Evolutionary conservation across 495 filamentous ascomycete genomes (phyloP).

Genomic region (Neurospora tetrasperma): DNA sequence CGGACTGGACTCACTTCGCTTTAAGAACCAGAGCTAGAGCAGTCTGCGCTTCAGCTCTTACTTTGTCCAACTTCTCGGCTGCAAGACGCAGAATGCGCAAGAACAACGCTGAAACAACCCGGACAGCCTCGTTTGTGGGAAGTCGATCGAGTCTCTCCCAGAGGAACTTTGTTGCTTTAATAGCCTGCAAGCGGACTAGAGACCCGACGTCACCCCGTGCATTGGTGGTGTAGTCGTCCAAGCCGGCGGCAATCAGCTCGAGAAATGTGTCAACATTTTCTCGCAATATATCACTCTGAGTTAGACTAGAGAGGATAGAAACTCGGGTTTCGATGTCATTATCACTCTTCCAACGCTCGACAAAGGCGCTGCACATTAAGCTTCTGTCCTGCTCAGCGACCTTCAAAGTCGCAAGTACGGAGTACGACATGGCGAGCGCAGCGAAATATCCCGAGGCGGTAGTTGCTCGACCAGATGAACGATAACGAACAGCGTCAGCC

Average conservation of each 20-base stretch:
- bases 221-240: constrained; percentile 86
- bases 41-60: constrained; percentile 57
- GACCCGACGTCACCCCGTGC: constrained; percentile 84
- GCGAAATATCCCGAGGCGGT: constrained; percentile 27
- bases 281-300: constrained; percentile 31
- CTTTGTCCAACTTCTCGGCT: constrained; percentile 80
- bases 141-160: constrained; percentile 23
- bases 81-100: constrained; percentile 55
- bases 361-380: constrained; percentile 20
- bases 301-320: constrained; percentile 49
- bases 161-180: constrained; percentile 46
- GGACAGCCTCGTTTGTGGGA: not conserved
- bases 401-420: constrained; percentile 13
- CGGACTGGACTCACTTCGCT: constrained; percentile 19
- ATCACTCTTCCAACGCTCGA: constrained; percentile 33
- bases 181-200: constrained; percentile 65
- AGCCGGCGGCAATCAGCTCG: constrained; percentile 35
- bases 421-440: constrained; percentile 29
- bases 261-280: constrained; percentile 25
- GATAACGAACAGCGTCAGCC: constrained; percentile 25
- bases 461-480: constrained; percentile 17
- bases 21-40: constrained; percentile 29
- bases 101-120: constrained; percentile 23
- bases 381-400: constrained; percentile 8
- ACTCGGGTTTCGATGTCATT: constrained; percentile 48